A percentile compares a stretch with the other conserved stretches of the same genome.
Evolutionary conservation across 148 eudicot genomes (phyloP).

Genomic region (Rhododendron williamsianum): DNA sequence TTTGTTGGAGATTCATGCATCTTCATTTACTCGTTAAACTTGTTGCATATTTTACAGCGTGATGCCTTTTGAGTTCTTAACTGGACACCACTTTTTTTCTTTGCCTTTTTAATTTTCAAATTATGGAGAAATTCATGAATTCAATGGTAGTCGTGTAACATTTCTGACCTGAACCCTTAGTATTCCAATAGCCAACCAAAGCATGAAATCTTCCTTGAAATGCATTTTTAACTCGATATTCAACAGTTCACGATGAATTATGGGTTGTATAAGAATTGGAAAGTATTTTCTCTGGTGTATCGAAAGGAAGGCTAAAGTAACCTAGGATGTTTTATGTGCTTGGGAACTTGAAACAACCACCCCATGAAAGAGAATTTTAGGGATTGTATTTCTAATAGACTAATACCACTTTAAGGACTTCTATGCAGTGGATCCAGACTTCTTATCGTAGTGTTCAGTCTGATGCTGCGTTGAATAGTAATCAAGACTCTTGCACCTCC

Average conservation of each 20-base stretch:
- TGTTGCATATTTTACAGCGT: neutral
- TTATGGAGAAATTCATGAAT: neutral
- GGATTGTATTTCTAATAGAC: neutral
- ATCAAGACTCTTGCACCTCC: neutral
- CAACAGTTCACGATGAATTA: neutral
- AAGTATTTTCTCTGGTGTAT: neutral
- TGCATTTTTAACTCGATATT: neutral
- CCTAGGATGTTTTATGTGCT: neutral
- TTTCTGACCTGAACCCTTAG: neutral
- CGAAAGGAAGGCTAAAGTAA: neutral
- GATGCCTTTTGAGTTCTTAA: neutral
- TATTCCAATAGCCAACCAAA: neutral
- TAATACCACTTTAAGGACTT: neutral
- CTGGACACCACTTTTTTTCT: neutral
- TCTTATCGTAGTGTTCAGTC: neutral
- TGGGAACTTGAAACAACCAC: neutral
- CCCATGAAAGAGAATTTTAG: neutral
- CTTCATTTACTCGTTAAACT: neutral
- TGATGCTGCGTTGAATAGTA: neutral
- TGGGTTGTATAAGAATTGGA: neutral
- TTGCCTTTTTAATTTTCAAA: neutral
- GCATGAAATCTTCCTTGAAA: neutral
- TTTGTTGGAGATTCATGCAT: neutral
- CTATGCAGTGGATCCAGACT: neutral
- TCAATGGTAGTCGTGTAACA: neutral